phyloP scores from a whole-genome alignment of 441 rosid genomes.

The Gossypium schwendimanii region DNA sequence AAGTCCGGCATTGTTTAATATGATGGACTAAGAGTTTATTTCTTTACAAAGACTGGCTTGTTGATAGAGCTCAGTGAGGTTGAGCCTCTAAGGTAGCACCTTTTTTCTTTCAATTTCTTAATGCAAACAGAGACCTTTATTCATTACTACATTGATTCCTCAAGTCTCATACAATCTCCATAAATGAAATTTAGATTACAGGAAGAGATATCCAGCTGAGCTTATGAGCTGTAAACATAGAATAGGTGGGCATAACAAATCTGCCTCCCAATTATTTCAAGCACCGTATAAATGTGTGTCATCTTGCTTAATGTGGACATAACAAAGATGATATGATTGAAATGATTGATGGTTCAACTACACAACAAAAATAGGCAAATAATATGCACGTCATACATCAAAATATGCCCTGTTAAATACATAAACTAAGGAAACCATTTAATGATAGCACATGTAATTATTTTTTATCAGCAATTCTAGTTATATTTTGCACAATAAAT shows the following conservation, averaged over 20 bases:
- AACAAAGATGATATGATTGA: not conserved
- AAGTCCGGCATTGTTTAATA: constrained; percentile 48
- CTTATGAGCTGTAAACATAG: constrained; percentile 26
- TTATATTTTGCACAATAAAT: too few species aligned
- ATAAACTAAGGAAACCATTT: not conserved
- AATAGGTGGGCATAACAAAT: constrained; percentile 40
- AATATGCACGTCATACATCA: not conserved
- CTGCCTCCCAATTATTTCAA: not conserved
- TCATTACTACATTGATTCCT: constrained; percentile 8
- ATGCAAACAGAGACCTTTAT: not conserved
- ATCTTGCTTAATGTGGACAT: not conserved
- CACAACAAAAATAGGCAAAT: constrained; percentile 1
- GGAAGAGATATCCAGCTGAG: constrained; percentile 19
- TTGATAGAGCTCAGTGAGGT: constrained; percentile 47
- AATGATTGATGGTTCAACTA: not conserved
- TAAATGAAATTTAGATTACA: constrained; percentile 19
- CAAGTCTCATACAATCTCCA: constrained; percentile 18
- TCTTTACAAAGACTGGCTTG: constrained; percentile 49
- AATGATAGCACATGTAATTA: too few species aligned
- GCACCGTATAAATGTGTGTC: not conserved
- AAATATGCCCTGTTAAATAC: not conserved
- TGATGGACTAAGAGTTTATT: constrained; percentile 47
- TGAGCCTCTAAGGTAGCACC: constrained; percentile 49
- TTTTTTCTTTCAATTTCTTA: not conserved
- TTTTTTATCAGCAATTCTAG: too few species aligned